Conservation (phyloP, 1,284 basidiomycete genomes). For the Naganishia albida region DNA sequence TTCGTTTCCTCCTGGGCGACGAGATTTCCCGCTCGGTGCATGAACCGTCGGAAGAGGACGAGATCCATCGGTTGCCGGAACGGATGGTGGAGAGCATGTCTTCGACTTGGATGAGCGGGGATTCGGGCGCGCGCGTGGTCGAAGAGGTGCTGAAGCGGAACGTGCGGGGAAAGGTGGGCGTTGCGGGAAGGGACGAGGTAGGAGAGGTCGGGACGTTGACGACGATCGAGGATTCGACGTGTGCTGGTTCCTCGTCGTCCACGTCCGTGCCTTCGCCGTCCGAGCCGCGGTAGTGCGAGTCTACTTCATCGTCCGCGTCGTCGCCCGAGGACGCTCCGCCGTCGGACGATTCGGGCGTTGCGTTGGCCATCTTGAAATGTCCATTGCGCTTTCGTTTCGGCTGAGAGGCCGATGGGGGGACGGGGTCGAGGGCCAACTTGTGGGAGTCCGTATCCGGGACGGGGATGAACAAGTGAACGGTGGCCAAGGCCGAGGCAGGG, state of each 20-base stretch:
- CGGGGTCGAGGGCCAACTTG: not conserved
- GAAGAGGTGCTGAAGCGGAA: not conserved
- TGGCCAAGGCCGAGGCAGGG: not conserved
- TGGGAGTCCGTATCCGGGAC: not conserved
- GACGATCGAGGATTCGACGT: conserved; percentile 18
- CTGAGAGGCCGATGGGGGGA: not conserved
- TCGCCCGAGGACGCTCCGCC: conserved; percentile 5
- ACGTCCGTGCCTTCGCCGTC: not conserved
- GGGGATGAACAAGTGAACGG: not conserved
- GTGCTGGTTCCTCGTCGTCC: not conserved
- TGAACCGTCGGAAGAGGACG: not conserved
- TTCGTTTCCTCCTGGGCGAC: not conserved
- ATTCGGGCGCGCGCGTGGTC: not conserved
- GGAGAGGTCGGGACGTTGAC: not conserved
- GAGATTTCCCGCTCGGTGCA: not conserved
- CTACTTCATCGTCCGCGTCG: conserved; percentile 23
- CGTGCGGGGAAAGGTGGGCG: not conserved
- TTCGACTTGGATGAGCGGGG: conserved; percentile 11
- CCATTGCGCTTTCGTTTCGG: conserved; percentile 9
- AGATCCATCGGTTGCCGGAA: no score
- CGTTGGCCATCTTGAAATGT: not conserved
- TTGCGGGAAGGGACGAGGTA: not conserved
- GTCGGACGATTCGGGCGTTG: not conserved
- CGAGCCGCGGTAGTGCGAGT: conserved; percentile 5
- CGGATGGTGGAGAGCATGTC: conserved; percentile 1